Conservation (phyloP, 371 early-diverging fungal genomes). For the Choanephora cucurbitarum region DNA sequence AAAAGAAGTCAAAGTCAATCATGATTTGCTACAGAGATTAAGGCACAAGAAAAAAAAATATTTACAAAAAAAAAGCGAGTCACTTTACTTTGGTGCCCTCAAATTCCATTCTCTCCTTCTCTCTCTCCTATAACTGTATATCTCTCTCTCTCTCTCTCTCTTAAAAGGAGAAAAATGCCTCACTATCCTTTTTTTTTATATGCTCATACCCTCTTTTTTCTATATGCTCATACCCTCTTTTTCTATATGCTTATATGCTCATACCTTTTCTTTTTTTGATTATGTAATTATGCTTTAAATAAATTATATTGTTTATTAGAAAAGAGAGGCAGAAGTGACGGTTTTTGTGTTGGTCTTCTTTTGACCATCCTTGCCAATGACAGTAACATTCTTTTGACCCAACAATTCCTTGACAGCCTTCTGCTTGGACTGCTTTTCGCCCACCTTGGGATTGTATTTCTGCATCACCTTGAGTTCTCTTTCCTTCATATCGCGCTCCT, state of each 20-base stretch:
- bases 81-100: no score
- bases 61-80: background rate
- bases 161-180: no score
- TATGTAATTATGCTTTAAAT: background rate
- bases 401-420: slow-evolving; percentile 73
- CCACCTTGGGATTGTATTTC: slow-evolving; percentile 53
- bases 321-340: slow-evolving; percentile 34
- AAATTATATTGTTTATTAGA: no score
- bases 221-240: background rate
- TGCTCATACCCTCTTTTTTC: no score
- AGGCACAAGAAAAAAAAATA: background rate
- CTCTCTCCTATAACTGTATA: no score
- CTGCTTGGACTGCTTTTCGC: slow-evolving; percentile 58
- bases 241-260: no score
- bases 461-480: slow-evolving; percentile 53
- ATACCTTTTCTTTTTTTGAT: background rate
- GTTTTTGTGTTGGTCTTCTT: slow-evolving; percentile 30
- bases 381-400: slow-evolving; percentile 66
- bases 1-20: slow-evolving; percentile 20
- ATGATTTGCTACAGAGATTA: background rate
- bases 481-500: slow-evolving; percentile 61
- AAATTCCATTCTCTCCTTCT: no score
- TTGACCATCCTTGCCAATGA: slow-evolving; percentile 65
- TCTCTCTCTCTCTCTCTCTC: no score
- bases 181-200: no score